These are phyloP conservation scores for Melanopsichium pennsylvanicum DNA, from an alignment of 1,284 basidiomycete genomes.

Conservation along the genomic window DNA sequence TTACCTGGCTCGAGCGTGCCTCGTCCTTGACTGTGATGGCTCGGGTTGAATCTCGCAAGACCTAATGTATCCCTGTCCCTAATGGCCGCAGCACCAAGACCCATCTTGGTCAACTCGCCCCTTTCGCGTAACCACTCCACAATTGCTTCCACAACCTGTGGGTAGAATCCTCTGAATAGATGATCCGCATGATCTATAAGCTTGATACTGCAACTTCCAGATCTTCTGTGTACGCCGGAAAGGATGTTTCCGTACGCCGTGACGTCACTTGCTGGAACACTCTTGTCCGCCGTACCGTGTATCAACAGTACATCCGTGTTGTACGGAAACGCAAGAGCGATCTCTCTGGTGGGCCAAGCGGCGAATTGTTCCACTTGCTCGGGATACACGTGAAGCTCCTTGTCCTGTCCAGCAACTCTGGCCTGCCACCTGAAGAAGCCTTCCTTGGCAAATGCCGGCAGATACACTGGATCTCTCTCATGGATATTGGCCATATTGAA, in stretches of 20 bases:
- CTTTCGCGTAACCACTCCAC: constrained; percentile 38
- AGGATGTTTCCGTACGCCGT: constrained; percentile 43
- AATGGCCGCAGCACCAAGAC: constrained; percentile 31
- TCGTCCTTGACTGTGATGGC: constrained; percentile 8
- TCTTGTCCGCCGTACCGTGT: constrained; percentile 50
- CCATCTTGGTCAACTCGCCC: constrained; percentile 25
- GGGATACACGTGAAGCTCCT: constrained; percentile 42
- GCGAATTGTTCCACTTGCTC: constrained; percentile 50
- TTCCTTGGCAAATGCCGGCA: constrained; percentile 37
- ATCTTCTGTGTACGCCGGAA: constrained; percentile 13
- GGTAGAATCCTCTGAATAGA: constrained; percentile 46
- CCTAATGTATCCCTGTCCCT: constrained; percentile 25
- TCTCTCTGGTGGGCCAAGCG: constrained; percentile 33
- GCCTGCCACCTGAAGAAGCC: constrained; percentile 54
- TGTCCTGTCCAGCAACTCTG: constrained; percentile 43
- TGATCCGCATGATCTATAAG: constrained; percentile 56
- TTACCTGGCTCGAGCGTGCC: neutral
- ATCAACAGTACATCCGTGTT: constrained; percentile 51
- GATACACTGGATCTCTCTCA: constrained; percentile 41
- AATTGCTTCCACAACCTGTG: constrained; percentile 49
- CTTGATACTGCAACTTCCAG: constrained; percentile 35
- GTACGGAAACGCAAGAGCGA: constrained; percentile 39
- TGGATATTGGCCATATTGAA: constrained; percentile 54
- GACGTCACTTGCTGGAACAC: constrained; percentile 47
- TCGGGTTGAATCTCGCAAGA: constrained; percentile 23